phyloP scores from a whole-genome alignment of 2,329 filamentous ascomycete genomes.

The Sporothrix pallida region DNA sequence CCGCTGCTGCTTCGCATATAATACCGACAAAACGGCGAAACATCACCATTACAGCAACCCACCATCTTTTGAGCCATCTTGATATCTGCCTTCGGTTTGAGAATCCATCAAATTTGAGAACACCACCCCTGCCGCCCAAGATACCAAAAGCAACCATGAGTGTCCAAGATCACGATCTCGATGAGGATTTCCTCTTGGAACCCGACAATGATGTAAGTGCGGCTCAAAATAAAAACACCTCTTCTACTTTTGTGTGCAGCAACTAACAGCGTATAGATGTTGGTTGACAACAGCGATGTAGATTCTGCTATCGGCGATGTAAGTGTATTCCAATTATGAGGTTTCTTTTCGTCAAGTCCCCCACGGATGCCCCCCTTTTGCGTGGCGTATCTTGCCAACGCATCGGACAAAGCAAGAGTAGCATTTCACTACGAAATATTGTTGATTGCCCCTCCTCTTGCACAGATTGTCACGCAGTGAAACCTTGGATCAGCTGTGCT shows the following conservation, averaged over 20 bases:
- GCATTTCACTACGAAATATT: not conserved
- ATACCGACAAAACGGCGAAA: not conserved
- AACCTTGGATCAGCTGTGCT: not conserved
- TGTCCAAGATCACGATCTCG: slow-evolving; percentile 15
- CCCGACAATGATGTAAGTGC: slow-evolving; percentile 31
- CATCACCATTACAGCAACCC: not conserved
- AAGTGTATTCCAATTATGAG: slow-evolving; percentile 32
- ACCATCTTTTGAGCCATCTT: not conserved
- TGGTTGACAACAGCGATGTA: slow-evolving; percentile 30
- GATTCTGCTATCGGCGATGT: slow-evolving; percentile 44
- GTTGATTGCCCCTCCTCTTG: not conserved
- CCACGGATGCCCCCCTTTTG: not conserved
- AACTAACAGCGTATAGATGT: slow-evolving; percentile 1
- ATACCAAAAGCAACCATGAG: slow-evolving; percentile 17
- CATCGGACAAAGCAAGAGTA: not conserved
- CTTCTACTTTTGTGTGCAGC: not conserved
- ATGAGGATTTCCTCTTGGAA: slow-evolving; percentile 29
- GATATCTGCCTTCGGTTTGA: not conserved
- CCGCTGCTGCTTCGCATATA: slow-evolving; percentile 36
- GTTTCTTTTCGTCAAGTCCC: not conserved
- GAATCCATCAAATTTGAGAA: no score
- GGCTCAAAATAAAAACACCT: no score
- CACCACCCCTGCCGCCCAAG: no score
- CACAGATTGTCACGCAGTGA: no score
- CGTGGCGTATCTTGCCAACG: not conserved